A percentile compares a stretch with the other conserved stretches of the same genome.
Evolutionary conservation across 2,329 filamentous ascomycete species (phyloP).

Genomic region (Orbilia blumenaviensis): DNA sequence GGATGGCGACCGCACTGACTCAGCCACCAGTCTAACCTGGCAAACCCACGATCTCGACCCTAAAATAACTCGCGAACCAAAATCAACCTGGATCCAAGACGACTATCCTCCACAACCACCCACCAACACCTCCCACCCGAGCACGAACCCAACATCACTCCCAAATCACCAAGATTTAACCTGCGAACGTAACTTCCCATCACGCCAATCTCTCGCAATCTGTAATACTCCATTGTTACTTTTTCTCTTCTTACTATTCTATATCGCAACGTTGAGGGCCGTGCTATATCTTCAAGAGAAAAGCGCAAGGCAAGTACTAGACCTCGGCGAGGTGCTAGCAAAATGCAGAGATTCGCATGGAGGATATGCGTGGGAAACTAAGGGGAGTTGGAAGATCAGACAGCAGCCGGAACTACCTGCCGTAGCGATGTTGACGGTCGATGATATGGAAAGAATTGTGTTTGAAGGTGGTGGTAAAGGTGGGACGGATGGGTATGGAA

Average conservation of each 20-base stretch:
- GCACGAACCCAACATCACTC: background rate
- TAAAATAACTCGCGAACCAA: slow-evolving; percentile 1
- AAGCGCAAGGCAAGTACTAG: slow-evolving; percentile 25
- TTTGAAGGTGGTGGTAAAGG: background rate
- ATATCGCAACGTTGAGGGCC: slow-evolving; percentile 3
- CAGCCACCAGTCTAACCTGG: background rate
- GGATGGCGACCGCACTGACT: background rate
- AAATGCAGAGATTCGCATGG: slow-evolving; percentile 19
- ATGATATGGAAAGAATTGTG: background rate
- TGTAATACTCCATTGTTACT: slow-evolving; percentile 12
- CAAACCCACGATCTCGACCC: background rate
- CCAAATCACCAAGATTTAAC: background rate
- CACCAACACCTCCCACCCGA: background rate
- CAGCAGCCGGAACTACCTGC: slow-evolving; percentile 37
- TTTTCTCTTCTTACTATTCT: slow-evolving; percentile 14
- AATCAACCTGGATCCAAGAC: slow-evolving; percentile 42
- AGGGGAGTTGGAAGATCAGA: slow-evolving; percentile 40
- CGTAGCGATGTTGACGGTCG: slow-evolving; percentile 12
- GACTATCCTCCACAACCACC: slow-evolving; percentile 7
- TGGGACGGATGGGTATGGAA: background rate
- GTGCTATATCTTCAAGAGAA: slow-evolving; percentile 27
- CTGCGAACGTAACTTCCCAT: slow-evolving; percentile 29
- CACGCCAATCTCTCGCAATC: background rate
- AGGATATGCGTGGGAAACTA: slow-evolving; percentile 21
- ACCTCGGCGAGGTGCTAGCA: slow-evolving; percentile 27